Evolutionary conservation across 257 asterid genomes (phyloP).

Genomic region (Nicotiana otophora): DNA sequence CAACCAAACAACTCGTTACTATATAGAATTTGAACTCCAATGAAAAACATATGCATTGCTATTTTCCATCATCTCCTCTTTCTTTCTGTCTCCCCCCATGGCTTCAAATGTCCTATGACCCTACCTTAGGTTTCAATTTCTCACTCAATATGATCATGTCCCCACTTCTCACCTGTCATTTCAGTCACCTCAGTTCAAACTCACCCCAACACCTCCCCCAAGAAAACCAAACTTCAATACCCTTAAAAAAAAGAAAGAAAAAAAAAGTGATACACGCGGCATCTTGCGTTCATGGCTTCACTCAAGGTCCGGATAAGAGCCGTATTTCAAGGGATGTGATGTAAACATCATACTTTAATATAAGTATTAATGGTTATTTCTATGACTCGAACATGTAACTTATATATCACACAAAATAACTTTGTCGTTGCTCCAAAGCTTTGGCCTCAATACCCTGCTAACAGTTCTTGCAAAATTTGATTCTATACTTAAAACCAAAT

Average conservation of each 20-base stretch:
- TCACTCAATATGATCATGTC: conserved; percentile 13
- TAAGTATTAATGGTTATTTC: too few species aligned
- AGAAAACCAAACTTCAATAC: neutral
- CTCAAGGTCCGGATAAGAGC: accelerated
- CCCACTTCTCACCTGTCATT: neutral
- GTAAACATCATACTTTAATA: too few species aligned
- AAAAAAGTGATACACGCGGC: accelerated
- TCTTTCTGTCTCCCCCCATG: conserved; percentile 3
- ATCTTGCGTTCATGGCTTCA: too few species aligned
- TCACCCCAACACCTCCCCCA: neutral
- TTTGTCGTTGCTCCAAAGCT: too few species aligned
- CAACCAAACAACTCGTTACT: too few species aligned
- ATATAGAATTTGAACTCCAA: neutral
- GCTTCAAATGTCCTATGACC: conserved; percentile 25
- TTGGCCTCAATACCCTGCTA: neutral
- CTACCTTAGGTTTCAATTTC: conserved; percentile 32
- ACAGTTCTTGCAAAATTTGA: neutral
- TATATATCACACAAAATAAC: too few species aligned
- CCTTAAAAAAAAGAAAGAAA: too few species aligned
- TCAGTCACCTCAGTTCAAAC: neutral
- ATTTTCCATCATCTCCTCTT: conserved; percentile 11
- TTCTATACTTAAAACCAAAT: neutral
- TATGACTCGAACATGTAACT: too few species aligned
- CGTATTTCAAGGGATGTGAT: accelerated
- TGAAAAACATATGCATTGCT: neutral